Percentiles rank a stretch among this genome's conserved stretches.
Evolutionary conservation across 805 yeast genomes (phyloP).

Genomic region (Schwanniomyces polymorphus): DNA sequence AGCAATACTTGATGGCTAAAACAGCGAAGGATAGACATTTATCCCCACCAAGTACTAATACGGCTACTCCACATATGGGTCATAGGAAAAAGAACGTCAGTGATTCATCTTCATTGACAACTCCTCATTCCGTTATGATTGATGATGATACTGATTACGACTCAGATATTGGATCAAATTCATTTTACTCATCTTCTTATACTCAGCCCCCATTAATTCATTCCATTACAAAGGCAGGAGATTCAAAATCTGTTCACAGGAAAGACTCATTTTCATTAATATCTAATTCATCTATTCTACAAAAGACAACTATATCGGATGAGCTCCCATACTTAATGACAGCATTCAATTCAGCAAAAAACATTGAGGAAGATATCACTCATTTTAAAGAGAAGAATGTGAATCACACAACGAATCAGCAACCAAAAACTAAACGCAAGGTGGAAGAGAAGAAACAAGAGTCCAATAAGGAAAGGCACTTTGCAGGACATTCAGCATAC

Average conservation of each 20-base stretch:
- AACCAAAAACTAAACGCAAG: background rate
- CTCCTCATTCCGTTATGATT: background rate
- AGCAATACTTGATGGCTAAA: background rate
- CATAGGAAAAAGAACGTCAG: background rate
- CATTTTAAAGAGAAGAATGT: conserved; percentile 23
- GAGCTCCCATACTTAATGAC: conserved; percentile 66
- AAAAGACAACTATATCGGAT: conserved; percentile 56
- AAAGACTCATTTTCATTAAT: conserved; percentile 27
- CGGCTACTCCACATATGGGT: background rate
- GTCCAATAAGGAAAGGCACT: conserved; percentile 5
- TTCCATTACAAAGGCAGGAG: conserved; percentile 32
- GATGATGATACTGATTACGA: conserved; percentile 23
- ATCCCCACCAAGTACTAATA: background rate
- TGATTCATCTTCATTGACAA: background rate
- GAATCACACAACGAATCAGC: conserved; percentile 2
- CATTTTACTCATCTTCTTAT: conserved; percentile 18
- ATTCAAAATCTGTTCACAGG: conserved; percentile 9
- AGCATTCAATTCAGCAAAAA: conserved; percentile 65
- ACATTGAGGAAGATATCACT: conserved; percentile 50
- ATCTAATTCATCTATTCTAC: conserved; percentile 38
- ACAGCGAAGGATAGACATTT: background rate
- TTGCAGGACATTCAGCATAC: conserved; percentile 22
- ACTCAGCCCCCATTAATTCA: conserved; percentile 36
- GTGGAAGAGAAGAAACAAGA: background rate
- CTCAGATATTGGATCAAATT: conserved; percentile 23